These are phyloP conservation scores for Penicillium sp. DNA, from an alignment of 2,329 filamentous ascomycete species.

Conservation along the genomic window DNA sequence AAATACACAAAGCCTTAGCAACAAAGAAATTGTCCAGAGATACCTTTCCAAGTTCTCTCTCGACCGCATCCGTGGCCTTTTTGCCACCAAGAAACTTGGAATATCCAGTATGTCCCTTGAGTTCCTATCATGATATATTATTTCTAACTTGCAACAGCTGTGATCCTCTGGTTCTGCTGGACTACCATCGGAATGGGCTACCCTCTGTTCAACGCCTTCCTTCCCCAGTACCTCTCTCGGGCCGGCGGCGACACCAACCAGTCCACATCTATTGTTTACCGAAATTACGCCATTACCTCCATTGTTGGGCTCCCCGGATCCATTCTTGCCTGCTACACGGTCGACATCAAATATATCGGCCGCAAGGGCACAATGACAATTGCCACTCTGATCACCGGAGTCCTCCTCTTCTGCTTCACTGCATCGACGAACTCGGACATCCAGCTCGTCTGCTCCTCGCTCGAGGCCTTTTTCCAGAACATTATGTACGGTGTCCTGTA, in stretches of 20 bases:
- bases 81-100: constrained; percentile 53
- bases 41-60: constrained; percentile 70
- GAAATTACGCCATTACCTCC: constrained; percentile 82
- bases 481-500: constrained; percentile 63
- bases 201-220: constrained; percentile 85
- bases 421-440: constrained; percentile 52
- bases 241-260: constrained; percentile 49
- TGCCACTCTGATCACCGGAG: constrained; percentile 56
- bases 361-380: constrained; percentile 62
- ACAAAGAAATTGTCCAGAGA: constrained; percentile 58
- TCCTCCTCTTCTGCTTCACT: constrained; percentile 62
- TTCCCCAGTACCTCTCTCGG: constrained; percentile 81
- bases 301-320: constrained; percentile 78
- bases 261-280: constrained; percentile 60
- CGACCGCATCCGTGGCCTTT: constrained; percentile 69
- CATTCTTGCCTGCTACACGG: constrained; percentile 73
- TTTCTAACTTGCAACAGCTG: constrained; percentile 34
- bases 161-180: constrained; percentile 78
- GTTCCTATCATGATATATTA: constrained; percentile 52
- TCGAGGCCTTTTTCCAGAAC: constrained; percentile 63
- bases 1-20: constrained; percentile 46
- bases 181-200: constrained; percentile 83
- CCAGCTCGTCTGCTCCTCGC: constrained; percentile 58
- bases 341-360: constrained; percentile 69
- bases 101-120: constrained; percentile 52